Percentiles rank a stretch among this genome's conserved stretches.
Evolutionary conservation across 1,284 basidiomycete species (phyloP).

Genomic region (Somion occarium): DNA sequence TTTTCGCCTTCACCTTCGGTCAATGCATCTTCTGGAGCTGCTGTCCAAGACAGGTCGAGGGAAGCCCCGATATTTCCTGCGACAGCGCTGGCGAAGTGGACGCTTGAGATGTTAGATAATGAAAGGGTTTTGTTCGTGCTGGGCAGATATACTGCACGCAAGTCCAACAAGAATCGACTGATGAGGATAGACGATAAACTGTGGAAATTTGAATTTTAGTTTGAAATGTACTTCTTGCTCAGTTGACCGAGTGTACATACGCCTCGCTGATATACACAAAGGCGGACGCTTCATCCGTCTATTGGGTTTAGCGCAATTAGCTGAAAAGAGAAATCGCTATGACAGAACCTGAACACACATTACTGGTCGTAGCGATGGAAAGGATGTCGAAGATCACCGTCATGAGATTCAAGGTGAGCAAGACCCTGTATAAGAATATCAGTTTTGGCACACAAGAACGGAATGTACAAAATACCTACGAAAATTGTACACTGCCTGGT

Average conservation of each 20-base stretch:
- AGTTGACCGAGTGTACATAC: too few species aligned
- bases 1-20: too few species aligned
- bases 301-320: not conserved
- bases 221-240: not conserved
- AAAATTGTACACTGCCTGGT: not conserved
- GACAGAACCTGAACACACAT: not conserved
- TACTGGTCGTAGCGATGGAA: not conserved
- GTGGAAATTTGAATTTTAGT: not conserved
- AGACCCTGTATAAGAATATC: not conserved
- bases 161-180: not conserved
- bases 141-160: not conserved
- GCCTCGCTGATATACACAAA: not conserved
- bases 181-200: not conserved
- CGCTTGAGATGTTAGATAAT: too few species aligned
- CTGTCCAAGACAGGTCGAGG: too few species aligned
- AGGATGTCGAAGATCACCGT: not conserved
- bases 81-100: too few species aligned
- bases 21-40: too few species aligned
- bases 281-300: not conserved
- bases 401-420: not conserved
- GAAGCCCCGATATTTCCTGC: too few species aligned
- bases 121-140: too few species aligned
- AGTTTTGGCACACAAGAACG: not conserved
- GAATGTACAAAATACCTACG: not conserved
- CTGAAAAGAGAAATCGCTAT: not conserved